phyloP scores from a whole-genome alignment of 106 monocot species.

The Allium fistulosum region DNA sequence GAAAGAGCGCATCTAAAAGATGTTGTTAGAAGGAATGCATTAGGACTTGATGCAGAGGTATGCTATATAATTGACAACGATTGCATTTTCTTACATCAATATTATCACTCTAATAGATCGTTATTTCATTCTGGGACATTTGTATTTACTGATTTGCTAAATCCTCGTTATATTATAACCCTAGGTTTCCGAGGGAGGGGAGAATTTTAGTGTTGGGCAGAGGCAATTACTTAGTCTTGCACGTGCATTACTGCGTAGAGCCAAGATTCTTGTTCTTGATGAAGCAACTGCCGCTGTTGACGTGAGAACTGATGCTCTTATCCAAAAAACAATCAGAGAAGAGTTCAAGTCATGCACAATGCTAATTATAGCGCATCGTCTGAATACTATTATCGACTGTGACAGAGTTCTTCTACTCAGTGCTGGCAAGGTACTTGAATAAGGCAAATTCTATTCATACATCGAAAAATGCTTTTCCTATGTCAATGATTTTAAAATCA shows the following conservation, averaged over 20 bases:
- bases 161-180: background rate
- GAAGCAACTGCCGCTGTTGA: slow-evolving; percentile 99
- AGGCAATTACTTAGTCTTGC: slow-evolving; percentile 91
- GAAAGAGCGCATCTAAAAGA: slow-evolving; percentile 98
- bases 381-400: slow-evolving; percentile 97
- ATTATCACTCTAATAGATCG: no score
- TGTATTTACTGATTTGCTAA: no score
- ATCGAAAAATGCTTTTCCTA: no score
- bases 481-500: no score
- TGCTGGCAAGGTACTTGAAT: slow-evolving; percentile 61
- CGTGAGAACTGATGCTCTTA: slow-evolving; percentile 97
- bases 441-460: no score
- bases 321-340: slow-evolving; percentile 95
- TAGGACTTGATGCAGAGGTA: slow-evolving; percentile 97
- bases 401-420: slow-evolving; percentile 83
- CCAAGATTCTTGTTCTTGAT: slow-evolving; percentile 98
- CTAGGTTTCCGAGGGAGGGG: slow-evolving; percentile 90
- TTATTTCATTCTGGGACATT: background rate
- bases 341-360: slow-evolving; percentile 97
- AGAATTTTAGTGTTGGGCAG: slow-evolving; percentile 98
- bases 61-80: background rate
- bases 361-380: slow-evolving; percentile 92
- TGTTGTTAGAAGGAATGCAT: slow-evolving; percentile 66
- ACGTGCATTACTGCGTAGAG: slow-evolving; percentile 76
- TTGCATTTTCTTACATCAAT: no score